Evolutionary conservation across 345 rosid species (phyloP).

Genomic region (Eucalyptus albens): DNA sequence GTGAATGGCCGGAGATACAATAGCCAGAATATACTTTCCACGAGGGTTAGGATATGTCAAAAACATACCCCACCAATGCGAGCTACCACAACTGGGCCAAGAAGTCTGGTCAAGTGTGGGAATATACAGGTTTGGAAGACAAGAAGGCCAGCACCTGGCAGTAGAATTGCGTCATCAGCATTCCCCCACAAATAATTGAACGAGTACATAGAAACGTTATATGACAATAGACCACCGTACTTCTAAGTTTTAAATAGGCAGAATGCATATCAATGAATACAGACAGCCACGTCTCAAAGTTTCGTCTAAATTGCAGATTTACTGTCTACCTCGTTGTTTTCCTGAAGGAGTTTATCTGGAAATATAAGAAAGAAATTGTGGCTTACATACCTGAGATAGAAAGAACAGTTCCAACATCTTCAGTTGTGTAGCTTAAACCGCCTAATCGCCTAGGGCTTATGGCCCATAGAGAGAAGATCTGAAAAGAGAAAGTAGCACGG

Average conservation of each 20-base stretch:
- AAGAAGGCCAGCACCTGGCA: conserved; percentile 68
- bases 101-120: conserved; percentile 40
- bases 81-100: conserved; percentile 45
- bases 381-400: conserved; percentile 42
- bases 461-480: conserved; percentile 91
- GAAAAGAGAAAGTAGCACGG: background rate
- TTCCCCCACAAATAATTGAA: background rate
- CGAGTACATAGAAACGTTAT: background rate
- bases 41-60: background rate
- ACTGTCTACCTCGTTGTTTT: background rate
- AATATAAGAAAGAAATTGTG: background rate
- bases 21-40: background rate
- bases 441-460: conserved; percentile 63
- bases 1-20: background rate
- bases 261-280: background rate
- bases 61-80: conserved; percentile 56
- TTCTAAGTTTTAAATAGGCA: background rate
- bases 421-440: conserved; percentile 59
- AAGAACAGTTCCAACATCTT: conserved; percentile 66
- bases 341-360: background rate
- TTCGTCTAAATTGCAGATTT: background rate
- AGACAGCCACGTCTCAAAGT: background rate
- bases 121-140: conserved; percentile 55
- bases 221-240: background rate
- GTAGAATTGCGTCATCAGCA: background rate